A percentile compares a stretch with the other conserved stretches of the same genome.
phyloP scores from a whole-genome alignment of 306 rosid genomes.

The Dalbergia cochinchinensis region DNA sequence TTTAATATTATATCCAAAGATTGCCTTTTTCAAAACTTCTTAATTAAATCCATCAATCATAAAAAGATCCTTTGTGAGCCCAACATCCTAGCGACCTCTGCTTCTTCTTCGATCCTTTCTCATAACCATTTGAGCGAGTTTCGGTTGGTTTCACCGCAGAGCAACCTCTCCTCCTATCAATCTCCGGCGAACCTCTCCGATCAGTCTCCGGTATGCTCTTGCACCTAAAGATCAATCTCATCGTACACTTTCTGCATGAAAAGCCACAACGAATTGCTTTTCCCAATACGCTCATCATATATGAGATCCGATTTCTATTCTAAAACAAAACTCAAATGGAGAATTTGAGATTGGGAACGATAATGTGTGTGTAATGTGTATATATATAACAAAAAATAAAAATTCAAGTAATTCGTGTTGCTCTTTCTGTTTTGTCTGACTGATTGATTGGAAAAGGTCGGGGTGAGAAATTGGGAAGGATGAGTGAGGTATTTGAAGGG shows the following conservation, averaged over 20 bases:
- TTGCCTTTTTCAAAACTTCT: no score
- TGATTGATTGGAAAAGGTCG: conserved; percentile 40
- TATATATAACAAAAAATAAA: background rate
- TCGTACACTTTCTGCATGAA: background rate
- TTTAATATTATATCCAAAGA: no score
- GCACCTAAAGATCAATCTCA: background rate
- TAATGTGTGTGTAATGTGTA: background rate
- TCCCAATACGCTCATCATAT: background rate
- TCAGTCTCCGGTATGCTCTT: conserved; percentile 21
- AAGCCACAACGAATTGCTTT: background rate
- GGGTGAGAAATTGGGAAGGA: conserved; percentile 38
- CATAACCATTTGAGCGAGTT: background rate
- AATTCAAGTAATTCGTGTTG: conserved; percentile 1
- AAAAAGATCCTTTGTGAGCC: no score
- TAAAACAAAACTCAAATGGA: background rate
- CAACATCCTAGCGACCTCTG: no score
- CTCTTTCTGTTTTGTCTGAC: conserved; percentile 1
- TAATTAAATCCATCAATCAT: no score
- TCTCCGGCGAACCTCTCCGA: conserved; percentile 25
- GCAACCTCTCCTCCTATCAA: conserved; percentile 36
- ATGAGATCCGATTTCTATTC: conserved; percentile 19
- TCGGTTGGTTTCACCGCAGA: conserved; percentile 30
- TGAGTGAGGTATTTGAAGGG: conserved; percentile 56
- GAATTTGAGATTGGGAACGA: background rate
- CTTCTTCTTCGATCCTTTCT: conserved; percentile 13